Percentiles rank a stretch among this genome's conserved stretches.
Evolutionary conservation across 139 green algal genomes (phyloP).

Genomic region (Chlamydomonas sp.): DNA sequence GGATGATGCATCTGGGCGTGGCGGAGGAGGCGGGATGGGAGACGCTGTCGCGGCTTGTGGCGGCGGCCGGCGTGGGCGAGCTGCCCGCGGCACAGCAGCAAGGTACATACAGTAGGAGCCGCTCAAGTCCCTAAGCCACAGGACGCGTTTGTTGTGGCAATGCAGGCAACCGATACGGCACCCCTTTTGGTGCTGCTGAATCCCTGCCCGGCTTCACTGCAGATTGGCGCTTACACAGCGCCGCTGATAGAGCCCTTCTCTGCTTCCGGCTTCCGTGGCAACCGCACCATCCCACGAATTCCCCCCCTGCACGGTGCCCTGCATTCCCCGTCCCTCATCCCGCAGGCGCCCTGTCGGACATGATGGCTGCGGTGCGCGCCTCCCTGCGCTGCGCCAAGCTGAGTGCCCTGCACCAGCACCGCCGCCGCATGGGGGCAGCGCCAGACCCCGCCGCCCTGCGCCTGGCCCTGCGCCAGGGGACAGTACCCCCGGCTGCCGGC

Average conservation of each 20-base stretch:
- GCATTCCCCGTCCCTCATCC: not conserved
- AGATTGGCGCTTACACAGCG: not conserved
- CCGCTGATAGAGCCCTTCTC: not conserved
- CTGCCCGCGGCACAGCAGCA: not conserved
- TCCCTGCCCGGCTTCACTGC: not conserved
- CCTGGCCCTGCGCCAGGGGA: no score
- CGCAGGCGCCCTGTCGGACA: not conserved
- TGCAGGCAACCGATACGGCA: not conserved
- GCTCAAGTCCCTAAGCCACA: not conserved
- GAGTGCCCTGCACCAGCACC: not conserved
- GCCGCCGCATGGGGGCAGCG: not conserved
- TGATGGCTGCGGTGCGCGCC: not conserved
- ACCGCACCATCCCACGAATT: not conserved
- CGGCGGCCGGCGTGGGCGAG: not conserved
- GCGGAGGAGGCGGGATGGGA: conserved; percentile 22
- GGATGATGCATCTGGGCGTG: conserved; percentile 34
- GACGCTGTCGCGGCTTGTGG: conserved; percentile 7
- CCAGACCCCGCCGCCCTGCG: no score
- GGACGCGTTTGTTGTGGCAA: not conserved
- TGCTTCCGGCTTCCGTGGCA: no score
- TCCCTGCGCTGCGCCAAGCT: not conserved
- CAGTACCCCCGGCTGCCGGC: no score
- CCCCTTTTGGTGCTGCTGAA: not conserved
- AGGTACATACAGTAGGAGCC: not conserved
- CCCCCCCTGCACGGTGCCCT: not conserved